Evolutionary conservation across 495 filamentous ascomycete species (phyloP).

Genomic region (Thermothielavioides terrestris): DNA sequence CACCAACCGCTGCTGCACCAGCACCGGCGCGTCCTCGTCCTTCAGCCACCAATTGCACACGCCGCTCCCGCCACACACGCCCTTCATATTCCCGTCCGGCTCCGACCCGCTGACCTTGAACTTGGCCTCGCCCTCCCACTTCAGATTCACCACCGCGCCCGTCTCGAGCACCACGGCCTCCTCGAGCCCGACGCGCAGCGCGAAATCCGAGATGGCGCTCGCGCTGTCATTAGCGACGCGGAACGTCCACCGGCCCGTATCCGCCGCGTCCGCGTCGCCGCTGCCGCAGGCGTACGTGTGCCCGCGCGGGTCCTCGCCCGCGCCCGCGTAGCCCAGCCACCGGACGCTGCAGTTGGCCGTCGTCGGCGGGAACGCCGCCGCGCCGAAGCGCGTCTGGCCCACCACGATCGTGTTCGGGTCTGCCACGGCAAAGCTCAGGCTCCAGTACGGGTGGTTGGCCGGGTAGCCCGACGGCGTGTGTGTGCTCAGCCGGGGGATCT

Average conservation of each 20-base stretch:
- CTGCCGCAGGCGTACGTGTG: background rate
- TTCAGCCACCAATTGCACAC: background rate
- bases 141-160: background rate
- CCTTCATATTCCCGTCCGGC: background rate
- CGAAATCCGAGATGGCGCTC: background rate
- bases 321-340: background rate
- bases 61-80: background rate
- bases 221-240: background rate
- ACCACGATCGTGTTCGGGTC: constrained; percentile 1
- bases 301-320: background rate
- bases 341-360: background rate
- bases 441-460: background rate
- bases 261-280: background rate
- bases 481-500: background rate
- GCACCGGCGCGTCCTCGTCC: background rate
- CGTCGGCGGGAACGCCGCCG: background rate
- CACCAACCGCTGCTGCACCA: background rate
- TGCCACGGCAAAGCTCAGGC: background rate
- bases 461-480: background rate
- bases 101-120: too few species aligned
- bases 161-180: background rate
- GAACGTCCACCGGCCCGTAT: background rate
- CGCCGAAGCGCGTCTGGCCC: background rate
- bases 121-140: background rate
- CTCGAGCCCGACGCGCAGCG: background rate